Evolutionary conservation across 2,329 filamentous ascomycete genomes (phyloP).

Genomic region (Didymella glomerata): DNA sequence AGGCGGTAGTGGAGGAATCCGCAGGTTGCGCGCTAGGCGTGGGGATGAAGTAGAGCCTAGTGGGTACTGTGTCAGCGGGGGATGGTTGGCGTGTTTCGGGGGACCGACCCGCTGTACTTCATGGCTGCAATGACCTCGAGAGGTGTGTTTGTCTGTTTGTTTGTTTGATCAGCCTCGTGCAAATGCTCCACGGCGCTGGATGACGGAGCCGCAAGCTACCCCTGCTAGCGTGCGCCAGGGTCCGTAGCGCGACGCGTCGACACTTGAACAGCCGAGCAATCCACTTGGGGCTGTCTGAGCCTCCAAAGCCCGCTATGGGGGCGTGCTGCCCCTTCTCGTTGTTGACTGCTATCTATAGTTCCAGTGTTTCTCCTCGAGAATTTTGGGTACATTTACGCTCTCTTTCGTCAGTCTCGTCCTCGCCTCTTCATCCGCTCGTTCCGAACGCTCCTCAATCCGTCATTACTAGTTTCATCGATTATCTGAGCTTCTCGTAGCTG

Average conservation of each 20-base stretch:
- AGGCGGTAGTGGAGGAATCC: conserved; percentile 33
- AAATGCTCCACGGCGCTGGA: conserved; percentile 1
- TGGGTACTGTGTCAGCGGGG: not conserved
- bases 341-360: not conserved
- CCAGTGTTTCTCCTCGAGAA: not conserved
- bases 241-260: conserved; percentile 15
- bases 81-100: not conserved
- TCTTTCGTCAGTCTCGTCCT: not conserved
- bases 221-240: conserved; percentile 16
- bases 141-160: not conserved
- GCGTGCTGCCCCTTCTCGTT: conserved; percentile 21
- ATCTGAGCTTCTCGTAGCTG: not conserved
- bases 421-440: conserved; percentile 9
- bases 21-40: conserved; percentile 37
- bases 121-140: conserved; percentile 14
- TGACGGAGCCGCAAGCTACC: conserved; percentile 13
- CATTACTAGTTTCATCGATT: not conserved
- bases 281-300: conserved; percentile 18
- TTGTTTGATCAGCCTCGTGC: not conserved
- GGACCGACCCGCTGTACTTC: conserved; percentile 32
- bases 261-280: conserved; percentile 13
- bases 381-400: not conserved
- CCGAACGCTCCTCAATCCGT: conserved; percentile 5
- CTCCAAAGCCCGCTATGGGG: conserved; percentile 18
- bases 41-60: conserved; percentile 47